phyloP scores from a whole-genome alignment of 169 alveolate species.

The Eimeria necatrix region DNA sequence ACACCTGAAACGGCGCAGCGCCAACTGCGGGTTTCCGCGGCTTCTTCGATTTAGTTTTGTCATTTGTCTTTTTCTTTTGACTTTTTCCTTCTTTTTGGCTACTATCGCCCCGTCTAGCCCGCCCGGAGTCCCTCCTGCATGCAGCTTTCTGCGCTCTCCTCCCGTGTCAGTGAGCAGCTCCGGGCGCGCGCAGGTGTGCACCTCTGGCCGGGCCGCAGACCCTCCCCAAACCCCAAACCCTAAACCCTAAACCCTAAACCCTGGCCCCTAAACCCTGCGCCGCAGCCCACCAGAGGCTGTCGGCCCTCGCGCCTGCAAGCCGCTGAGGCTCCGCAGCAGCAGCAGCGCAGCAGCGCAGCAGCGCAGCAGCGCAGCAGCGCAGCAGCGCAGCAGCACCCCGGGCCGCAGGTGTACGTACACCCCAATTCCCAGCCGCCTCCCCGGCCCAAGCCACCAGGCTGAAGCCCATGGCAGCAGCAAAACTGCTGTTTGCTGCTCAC shows the following conservation, averaged over 20 bases:
- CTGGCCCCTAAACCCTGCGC: neutral
- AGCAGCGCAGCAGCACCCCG: too few relatives aligned
- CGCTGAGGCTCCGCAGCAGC: too few relatives aligned
- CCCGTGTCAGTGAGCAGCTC: slow-evolving; percentile 30
- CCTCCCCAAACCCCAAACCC: slow-evolving; percentile 13
- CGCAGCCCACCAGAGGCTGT: neutral
- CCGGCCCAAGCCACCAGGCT: neutral
- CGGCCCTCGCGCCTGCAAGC: too few relatives aligned
- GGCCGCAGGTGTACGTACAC: too few relatives aligned
- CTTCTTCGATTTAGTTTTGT: neutral
- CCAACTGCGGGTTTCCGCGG: neutral
- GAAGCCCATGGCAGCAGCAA: slow-evolving; percentile 10
- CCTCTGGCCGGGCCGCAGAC: too few relatives aligned
- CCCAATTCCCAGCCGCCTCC: neutral
- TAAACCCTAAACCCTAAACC: slow-evolving; percentile 38
- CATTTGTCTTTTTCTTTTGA: neutral
- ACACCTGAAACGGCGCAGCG: neutral
- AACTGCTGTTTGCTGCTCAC: neutral
- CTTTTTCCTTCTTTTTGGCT: slow-evolving; percentile 15
- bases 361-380: too few relatives aligned
- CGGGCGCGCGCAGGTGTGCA: too few relatives aligned
- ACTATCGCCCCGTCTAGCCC: slow-evolving; percentile 24
- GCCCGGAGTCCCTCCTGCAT: neutral
- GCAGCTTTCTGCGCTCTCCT: neutral
- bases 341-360: too few relatives aligned